Base-by-base conservation (phyloP, 495 filamentous ascomycete species). In the Chlorociboria aeruginascens region DNA sequence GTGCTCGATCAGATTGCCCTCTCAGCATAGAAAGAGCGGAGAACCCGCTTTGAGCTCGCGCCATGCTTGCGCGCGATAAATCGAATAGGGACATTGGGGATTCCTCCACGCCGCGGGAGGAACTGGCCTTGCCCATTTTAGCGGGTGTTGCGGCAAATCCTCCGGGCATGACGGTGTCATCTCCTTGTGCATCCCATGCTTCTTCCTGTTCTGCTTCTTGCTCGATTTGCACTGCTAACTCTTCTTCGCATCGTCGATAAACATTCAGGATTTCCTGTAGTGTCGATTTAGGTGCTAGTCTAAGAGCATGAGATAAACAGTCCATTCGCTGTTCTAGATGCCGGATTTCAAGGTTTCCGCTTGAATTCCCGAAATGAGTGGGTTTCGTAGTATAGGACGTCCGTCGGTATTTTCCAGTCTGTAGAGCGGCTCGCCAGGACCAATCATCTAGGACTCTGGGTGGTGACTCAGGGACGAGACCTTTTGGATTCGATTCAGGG, bases 51-150 rank as follows among this genome's bases (percentile, higher is more conserved):
- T 73, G 73, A 7, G 93, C 89, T 35, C 81, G 72, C 6, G 85
- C 79, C 30, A 89, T 88, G 44, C 82, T 71, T 4, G 72, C 87
- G 28, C 87, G 73, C 7, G 89, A 88, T 36, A 97, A 77, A 51
- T 95, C 93, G 58, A 98, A 97, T 20, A 97, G 68, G 2, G 87
- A 89, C 82, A 96, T 89, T 0, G 92, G 92, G 31, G 86, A 84
- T 58, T 93, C 89, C 44, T 87, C 83, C 11, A 66, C 48, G 33
- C 39, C 47, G 10, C 53, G 42, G 25, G 62, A 56, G 9, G 63
- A 57, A 45, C 49, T 72, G 44, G 61, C 51, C 41, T 17, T 20
- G 41, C 45, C 42, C 49, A 48, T 9, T 52, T 39, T 43, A 52
- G 60, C 34, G 49, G 62, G 16, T 52, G 51, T 54, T 12, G 58